Conservation (phyloP, 345 rosid species). For the Citrus medica region DNA sequence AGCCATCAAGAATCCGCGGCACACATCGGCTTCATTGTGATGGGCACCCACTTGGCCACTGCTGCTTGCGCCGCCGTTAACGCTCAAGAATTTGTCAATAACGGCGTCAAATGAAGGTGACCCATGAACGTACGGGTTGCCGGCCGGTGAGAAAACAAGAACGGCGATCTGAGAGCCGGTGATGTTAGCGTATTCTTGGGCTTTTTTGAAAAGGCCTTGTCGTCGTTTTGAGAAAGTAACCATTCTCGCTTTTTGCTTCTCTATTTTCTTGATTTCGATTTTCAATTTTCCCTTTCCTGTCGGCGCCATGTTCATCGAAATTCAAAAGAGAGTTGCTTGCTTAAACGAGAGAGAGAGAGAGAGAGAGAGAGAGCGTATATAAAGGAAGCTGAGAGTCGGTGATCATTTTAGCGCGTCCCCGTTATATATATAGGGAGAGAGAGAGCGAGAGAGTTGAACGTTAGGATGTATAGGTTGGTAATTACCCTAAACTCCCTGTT, state of each 20-base stretch:
- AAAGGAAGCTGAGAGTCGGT: too few species aligned
- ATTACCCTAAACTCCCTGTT: too few species aligned
- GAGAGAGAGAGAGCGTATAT: too few species aligned
- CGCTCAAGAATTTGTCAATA: background rate
- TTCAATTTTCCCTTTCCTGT: background rate
- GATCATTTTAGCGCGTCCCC: too few species aligned
- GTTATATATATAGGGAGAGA: too few species aligned
- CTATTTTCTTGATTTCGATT: background rate
- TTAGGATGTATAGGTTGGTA: too few species aligned
- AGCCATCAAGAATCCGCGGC: background rate
- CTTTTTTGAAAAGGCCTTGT: conserved; percentile 5
- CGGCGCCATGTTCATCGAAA: background rate
- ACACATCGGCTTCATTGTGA: too few species aligned
- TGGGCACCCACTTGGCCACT: too few species aligned
- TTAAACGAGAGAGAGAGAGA: too few species aligned
- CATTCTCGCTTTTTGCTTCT: background rate
- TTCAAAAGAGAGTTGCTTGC: too few species aligned
- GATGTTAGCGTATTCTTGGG: background rate
- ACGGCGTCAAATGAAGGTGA: background rate
- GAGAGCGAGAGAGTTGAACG: too few species aligned
- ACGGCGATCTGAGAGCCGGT: background rate
- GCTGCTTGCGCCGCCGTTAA: too few species aligned
- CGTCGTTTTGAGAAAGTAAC: background rate
- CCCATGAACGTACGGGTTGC: background rate
- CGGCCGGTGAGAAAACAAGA: background rate